Conservation (phyloP, 208 protist species). For the Crithidia fasciculata region DNA sequence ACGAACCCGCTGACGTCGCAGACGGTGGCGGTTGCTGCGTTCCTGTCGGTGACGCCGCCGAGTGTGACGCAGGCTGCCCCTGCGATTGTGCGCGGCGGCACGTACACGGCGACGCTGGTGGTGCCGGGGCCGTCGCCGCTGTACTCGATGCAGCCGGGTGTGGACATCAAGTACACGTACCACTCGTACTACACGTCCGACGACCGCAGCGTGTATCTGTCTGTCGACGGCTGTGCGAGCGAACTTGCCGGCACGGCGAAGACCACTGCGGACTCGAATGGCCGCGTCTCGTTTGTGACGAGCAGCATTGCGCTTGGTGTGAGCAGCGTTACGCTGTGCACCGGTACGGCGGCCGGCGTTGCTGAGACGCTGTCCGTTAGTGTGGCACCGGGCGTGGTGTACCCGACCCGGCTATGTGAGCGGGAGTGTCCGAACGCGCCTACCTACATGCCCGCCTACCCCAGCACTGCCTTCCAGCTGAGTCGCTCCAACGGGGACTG, state of each 20-base stretch:
- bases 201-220: slow-evolving; percentile 55
- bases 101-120: slow-evolving; percentile 49
- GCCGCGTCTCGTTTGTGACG: slow-evolving; percentile 33
- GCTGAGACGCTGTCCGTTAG: slow-evolving; percentile 19
- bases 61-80: slow-evolving; percentile 36
- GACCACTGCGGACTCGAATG: slow-evolving; percentile 21
- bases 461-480: slow-evolving; percentile 48
- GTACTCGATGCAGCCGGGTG: slow-evolving; percentile 63
- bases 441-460: slow-evolving; percentile 58
- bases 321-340: slow-evolving; percentile 44
- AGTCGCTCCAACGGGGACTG: slow-evolving; percentile 36
- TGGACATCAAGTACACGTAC: slow-evolving; percentile 42
- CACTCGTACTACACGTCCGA: slow-evolving; percentile 37
- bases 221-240: slow-evolving; percentile 37
- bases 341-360: slow-evolving; percentile 43
- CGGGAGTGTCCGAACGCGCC: slow-evolving; percentile 28
- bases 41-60: slow-evolving; percentile 66
- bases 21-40: slow-evolving; percentile 32
- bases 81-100: slow-evolving; percentile 44
- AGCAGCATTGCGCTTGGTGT: slow-evolving; percentile 23
- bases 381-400: slow-evolving; percentile 44
- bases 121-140: slow-evolving; percentile 30
- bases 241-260: slow-evolving; percentile 25
- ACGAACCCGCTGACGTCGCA: slow-evolving; percentile 17
- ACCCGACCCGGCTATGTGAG: slow-evolving; percentile 56